Percentiles rank a stretch among this genome's conserved stretches.
Evolutionary conservation across 257 asterid species (phyloP).

Genomic region (Misopates orontium): DNA sequence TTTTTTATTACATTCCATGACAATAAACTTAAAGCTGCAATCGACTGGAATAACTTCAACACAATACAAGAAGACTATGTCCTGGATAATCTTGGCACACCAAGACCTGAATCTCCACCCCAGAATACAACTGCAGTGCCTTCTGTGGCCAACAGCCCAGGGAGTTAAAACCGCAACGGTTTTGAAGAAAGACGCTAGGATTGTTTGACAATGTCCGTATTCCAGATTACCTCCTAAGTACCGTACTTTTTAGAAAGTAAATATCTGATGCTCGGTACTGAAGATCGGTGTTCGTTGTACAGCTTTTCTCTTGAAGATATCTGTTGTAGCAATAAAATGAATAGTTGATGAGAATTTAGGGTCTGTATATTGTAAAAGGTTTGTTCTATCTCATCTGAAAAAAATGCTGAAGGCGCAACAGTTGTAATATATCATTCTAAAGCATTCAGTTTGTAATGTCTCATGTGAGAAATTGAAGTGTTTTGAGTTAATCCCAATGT

Average conservation of each 20-base stretch:
- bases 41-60: slow-evolving; percentile 59
- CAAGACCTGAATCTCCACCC: slow-evolving; percentile 50
- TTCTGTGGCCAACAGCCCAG: slow-evolving; percentile 35
- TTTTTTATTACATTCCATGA: slow-evolving; percentile 38
- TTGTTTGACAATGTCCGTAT: slow-evolving; percentile 15
- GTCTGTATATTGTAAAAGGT: slow-evolving; percentile 21
- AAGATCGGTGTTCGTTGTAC: slow-evolving; percentile 36
- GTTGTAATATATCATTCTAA: slow-evolving; percentile 29
- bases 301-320: slow-evolving; percentile 30
- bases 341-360: slow-evolving; percentile 26
- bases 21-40: slow-evolving; percentile 34
- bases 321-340: slow-evolving; percentile 41
- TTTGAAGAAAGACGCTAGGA: slow-evolving; percentile 1
- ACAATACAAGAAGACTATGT: slow-evolving; percentile 39
- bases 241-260: slow-evolving; percentile 4
- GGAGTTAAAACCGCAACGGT: slow-evolving; percentile 27
- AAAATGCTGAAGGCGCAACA: slow-evolving; percentile 16
- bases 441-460: slow-evolving; percentile 14
- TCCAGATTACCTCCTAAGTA: slow-evolving; percentile 14
- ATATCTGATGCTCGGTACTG: slow-evolving; percentile 22
- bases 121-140: slow-evolving; percentile 36
- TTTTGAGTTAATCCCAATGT: not conserved
- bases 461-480: slow-evolving; percentile 14
- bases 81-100: slow-evolving; percentile 37
- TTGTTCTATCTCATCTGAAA: slow-evolving; percentile 1